Evolutionary conservation across 768 basidiomycete species (phyloP).

Genomic region (Podaxis carcinomalis): DNA sequence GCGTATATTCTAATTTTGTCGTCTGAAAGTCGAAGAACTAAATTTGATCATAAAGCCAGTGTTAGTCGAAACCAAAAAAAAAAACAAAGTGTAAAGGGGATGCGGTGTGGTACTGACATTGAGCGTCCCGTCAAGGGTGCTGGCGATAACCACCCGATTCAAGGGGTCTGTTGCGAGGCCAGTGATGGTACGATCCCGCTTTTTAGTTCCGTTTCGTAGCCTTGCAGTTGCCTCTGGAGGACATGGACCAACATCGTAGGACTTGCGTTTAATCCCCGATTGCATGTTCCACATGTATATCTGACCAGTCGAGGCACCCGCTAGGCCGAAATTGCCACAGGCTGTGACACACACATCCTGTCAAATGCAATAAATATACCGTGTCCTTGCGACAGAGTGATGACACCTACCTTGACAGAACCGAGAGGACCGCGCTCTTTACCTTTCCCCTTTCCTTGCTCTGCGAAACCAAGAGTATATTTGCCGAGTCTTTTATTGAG

Average conservation of each 20-base stretch:
- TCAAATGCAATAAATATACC: background rate
- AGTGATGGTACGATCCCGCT: slow-evolving; percentile 56
- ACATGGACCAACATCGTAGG: slow-evolving; percentile 63
- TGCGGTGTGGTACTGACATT: slow-evolving; percentile 52
- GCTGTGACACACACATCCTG: slow-evolving; percentile 86
- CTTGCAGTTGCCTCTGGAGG: slow-evolving; percentile 50
- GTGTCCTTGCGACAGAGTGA: background rate
- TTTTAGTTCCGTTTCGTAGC: slow-evolving; percentile 34
- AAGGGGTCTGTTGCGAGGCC: slow-evolving; percentile 85
- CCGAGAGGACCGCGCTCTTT: slow-evolving; percentile 45
- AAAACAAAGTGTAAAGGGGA: background rate
- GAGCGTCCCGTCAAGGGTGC: slow-evolving; percentile 84
- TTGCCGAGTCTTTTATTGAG: slow-evolving; percentile 78
- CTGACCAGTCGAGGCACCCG: slow-evolving; percentile 72
- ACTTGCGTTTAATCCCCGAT: slow-evolving; percentile 80
- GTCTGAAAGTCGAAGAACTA: slow-evolving; percentile 98
- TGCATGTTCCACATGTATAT: slow-evolving; percentile 98
- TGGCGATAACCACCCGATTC: slow-evolving; percentile 76
- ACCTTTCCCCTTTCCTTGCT: slow-evolving; percentile 42
- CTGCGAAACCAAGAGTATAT: slow-evolving; percentile 60
- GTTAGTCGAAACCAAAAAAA: slow-evolving; percentile 2
- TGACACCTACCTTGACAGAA: slow-evolving; percentile 58
- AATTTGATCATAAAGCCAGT: background rate
- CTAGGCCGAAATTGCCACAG: slow-evolving; percentile 94
- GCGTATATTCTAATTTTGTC: slow-evolving; percentile 62